Conservation (phyloP, 1,284 basidiomycete species). For the Fomitopsis schrenkii region DNA sequence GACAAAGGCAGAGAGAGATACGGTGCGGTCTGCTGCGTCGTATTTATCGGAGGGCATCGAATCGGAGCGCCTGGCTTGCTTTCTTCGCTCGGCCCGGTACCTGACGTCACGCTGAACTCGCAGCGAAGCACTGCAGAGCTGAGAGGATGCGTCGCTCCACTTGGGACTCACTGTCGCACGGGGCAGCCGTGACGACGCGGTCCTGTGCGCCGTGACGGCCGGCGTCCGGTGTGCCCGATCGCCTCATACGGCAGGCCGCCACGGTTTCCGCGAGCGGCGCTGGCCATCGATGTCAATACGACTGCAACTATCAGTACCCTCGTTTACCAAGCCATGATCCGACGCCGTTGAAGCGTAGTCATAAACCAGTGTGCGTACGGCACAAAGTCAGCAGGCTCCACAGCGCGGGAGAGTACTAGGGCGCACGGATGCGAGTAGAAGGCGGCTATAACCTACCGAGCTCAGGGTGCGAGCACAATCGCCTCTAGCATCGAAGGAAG, state of each 20-base stretch:
- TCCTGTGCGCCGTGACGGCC: constrained; percentile 4
- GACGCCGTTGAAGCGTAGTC: neutral
- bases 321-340: constrained; percentile 1
- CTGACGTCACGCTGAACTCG: constrained; percentile 5
- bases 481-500: neutral
- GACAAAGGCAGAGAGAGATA: neutral
- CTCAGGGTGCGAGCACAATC: neutral
- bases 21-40: neutral
- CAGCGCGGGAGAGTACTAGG: neutral
- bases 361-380: neutral
- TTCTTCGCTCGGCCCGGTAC: constrained; percentile 1
- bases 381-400: constrained; percentile 1
- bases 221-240: constrained; percentile 1
- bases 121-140: neutral
- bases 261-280: neutral
- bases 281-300: neutral
- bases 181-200: neutral
- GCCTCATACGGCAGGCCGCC: neutral
- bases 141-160: neutral
- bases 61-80: neutral
- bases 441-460: neutral
- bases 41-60: constrained; percentile 6
- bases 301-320: constrained; percentile 3
- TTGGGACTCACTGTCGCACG: neutral
- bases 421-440: neutral